These are phyloP conservation scores for Ciborinia camelliae DNA, from an alignment of 2,329 filamentous ascomycete species.

Conservation along the genomic window DNA sequence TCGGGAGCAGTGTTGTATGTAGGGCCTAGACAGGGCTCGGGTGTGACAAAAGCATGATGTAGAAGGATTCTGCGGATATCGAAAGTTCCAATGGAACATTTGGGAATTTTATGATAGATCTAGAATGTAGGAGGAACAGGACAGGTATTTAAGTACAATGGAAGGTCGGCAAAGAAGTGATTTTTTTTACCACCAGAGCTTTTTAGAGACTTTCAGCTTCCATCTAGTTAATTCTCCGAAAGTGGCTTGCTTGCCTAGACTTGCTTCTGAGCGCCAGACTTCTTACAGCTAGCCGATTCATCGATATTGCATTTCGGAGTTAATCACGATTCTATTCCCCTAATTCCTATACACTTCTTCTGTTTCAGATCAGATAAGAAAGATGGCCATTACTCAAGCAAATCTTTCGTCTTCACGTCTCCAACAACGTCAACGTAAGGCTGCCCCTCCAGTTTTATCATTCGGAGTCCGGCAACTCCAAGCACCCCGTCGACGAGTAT, in stretches of 20 bases:
- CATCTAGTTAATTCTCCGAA: constrained; percentile 3
- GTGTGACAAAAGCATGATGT: not conserved
- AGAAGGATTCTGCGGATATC: not conserved
- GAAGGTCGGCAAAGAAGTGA: not conserved
- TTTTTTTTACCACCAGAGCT: not conserved
- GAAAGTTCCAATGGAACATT: not conserved
- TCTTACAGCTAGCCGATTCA: not conserved
- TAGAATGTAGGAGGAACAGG: not conserved
- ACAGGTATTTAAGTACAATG: constrained; percentile 14
- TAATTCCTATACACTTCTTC: not conserved
- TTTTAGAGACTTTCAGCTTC: constrained; percentile 13
- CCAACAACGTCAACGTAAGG: not conserved
- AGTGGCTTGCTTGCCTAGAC: constrained; percentile 7
- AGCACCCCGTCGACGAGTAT: not conserved
- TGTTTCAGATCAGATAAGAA: not conserved
- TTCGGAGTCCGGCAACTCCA: not conserved
- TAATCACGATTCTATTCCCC: not conserved
- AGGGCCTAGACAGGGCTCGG: constrained; percentile 7
- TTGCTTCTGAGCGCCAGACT: not conserved
- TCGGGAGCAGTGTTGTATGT: constrained; percentile 4
- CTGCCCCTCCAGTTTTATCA: not conserved
- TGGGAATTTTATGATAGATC: not conserved
- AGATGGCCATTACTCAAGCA: constrained; percentile 10
- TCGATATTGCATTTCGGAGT: not conserved
- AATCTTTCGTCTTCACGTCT: constrained; percentile 1